These are phyloP conservation scores for Gautieria morchelliformis DNA, from an alignment of 768 basidiomycete genomes.

Conservation along the genomic window DNA sequence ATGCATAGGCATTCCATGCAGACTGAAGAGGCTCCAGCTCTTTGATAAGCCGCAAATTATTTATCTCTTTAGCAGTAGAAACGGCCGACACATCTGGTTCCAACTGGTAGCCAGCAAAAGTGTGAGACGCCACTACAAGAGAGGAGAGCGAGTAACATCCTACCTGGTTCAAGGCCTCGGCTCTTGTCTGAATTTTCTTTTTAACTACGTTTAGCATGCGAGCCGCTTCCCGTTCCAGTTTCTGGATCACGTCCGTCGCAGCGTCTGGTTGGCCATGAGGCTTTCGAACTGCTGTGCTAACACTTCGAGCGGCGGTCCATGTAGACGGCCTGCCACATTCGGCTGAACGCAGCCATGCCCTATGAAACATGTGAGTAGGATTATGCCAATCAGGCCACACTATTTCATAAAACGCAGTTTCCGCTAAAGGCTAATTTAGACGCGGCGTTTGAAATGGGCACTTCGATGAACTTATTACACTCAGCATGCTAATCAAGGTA, in stretches of 20 bases:
- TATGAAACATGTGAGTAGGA: too few species aligned
- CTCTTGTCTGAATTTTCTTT: slow-evolving; percentile 43
- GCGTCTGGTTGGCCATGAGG: too few species aligned
- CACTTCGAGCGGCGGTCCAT: too few species aligned
- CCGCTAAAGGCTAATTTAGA: too few species aligned
- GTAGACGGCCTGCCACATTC: too few species aligned
- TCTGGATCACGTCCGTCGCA: slow-evolving; percentile 10
- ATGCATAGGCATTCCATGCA: slow-evolving; percentile 59
- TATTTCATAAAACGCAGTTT: too few species aligned
- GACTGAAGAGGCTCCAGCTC: slow-evolving; percentile 57
- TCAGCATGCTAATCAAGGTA: too few species aligned
- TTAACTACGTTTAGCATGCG: slow-evolving; percentile 47
- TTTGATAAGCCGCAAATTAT: slow-evolving; percentile 49
- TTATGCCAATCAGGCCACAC: too few species aligned
- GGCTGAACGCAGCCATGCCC: too few species aligned
- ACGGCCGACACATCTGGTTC: slow-evolving; percentile 31
- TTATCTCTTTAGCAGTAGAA: slow-evolving; percentile 48
- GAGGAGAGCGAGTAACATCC: slow-evolving; percentile 8
- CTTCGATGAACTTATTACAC: too few species aligned
- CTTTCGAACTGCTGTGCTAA: too few species aligned
- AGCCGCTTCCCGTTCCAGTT: slow-evolving; percentile 34
- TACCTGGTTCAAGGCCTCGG: slow-evolving; percentile 35
- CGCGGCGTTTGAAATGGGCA: too few species aligned
- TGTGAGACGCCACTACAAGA: slow-evolving; percentile 27
- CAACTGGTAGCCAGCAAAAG: neutral